These are phyloP conservation scores for Neofusicoccum parvum DNA, from an alignment of 2,329 filamentous ascomycete species.

Conservation along the genomic window DNA sequence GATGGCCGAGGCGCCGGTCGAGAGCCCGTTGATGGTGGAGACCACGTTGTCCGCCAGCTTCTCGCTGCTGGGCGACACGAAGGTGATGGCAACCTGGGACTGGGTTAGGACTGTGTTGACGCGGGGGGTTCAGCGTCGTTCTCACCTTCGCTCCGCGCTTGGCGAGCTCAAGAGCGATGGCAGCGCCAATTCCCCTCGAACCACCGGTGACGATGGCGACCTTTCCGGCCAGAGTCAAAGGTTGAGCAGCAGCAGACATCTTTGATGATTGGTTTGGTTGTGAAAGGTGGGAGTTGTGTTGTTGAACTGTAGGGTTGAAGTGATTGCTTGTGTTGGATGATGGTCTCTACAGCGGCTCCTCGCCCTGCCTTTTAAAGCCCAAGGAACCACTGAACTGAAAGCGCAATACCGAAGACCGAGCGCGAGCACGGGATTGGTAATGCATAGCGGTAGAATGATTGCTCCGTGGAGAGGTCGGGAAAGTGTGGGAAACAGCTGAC, in stretches of 20 bases:
- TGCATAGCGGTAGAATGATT: too few species aligned
- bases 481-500: too few species aligned
- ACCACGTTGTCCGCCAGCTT: slow-evolving; percentile 37
- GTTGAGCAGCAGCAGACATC: not conserved
- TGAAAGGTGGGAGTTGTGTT: not conserved
- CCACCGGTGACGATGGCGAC: slow-evolving; percentile 91
- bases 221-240: slow-evolving; percentile 63
- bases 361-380: too few species aligned
- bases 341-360: too few species aligned
- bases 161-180: slow-evolving; percentile 85
- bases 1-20: slow-evolving; percentile 53
- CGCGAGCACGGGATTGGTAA: too few species aligned
- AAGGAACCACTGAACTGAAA: too few species aligned
- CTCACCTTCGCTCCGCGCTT: slow-evolving; percentile 62
- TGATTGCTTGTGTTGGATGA: too few species aligned
- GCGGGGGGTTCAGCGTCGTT: slow-evolving; percentile 53
- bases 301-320: too few species aligned
- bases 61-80: slow-evolving; percentile 44
- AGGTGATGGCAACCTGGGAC: slow-evolving; percentile 59
- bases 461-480: too few species aligned
- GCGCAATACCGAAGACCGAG: too few species aligned
- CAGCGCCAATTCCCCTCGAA: slow-evolving; percentile 84
- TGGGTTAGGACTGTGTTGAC: slow-evolving; percentile 72
- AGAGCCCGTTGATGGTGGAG: slow-evolving; percentile 34
- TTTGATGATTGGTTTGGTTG: not conserved